Conservation (phyloP, 768 basidiomycete genomes). For the Rhodotorula toruloides region DNA sequence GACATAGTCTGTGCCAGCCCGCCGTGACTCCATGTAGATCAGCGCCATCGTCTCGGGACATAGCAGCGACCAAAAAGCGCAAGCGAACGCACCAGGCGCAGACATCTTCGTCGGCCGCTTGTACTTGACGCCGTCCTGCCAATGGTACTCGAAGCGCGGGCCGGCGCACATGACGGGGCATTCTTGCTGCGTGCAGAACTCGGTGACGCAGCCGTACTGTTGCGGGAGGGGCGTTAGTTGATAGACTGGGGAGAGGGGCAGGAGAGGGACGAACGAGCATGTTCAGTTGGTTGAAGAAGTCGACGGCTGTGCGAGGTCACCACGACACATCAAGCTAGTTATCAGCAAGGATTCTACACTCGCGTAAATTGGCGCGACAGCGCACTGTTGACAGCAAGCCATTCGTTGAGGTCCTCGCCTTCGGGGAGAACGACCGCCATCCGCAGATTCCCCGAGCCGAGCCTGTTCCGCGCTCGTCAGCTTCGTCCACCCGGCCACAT, state of each 20-base stretch:
- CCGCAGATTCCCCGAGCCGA: conserved; percentile 91
- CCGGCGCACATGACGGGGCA: conserved; percentile 94
- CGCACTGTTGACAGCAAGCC: conserved; percentile 98
- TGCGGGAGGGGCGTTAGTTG: rapidly evolving
- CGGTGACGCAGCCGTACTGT: conserved; percentile 86
- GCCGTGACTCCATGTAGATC: no score
- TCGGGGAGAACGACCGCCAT: conserved; percentile 89
- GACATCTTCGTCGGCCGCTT: conserved; percentile 88
- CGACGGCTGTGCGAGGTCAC: conserved; percentile 78
- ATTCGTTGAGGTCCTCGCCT: conserved; percentile 94
- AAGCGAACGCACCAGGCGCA: conserved; percentile 54
- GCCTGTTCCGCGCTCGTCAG: conserved; percentile 23
- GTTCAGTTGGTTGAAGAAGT: conserved; percentile 99
- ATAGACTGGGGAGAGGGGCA: neutral
- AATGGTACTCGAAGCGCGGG: conserved; percentile 87
- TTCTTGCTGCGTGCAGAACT: conserved; percentile 93
- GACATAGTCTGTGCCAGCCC: conserved; percentile 79
- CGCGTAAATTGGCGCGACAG: neutral
- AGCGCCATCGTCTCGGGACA: no score
- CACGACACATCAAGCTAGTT: neutral
- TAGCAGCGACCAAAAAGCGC: neutral
- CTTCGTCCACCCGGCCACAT: rapidly evolving
- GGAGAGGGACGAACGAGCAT: conserved; percentile 58
- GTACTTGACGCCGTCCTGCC: conserved; percentile 84
- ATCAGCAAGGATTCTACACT: neutral